Evolutionary conservation across 2,329 filamentous ascomycete genomes (phyloP).

Genomic region (Xylaria digitata): DNA sequence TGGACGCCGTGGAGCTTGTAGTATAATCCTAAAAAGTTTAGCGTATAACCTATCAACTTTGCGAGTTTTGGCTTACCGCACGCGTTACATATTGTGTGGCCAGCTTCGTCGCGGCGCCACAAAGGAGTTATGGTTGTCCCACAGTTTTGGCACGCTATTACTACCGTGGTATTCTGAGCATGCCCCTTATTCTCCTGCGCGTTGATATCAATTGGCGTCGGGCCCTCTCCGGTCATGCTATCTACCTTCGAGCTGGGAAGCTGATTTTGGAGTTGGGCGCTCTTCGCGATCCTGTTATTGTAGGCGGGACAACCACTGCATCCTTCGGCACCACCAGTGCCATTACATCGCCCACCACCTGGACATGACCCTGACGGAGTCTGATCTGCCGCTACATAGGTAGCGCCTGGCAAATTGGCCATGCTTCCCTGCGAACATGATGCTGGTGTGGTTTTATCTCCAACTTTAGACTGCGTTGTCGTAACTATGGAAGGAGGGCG

Average conservation of each 20-base stretch:
- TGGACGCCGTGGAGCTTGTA: conserved; percentile 96
- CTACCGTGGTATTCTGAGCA: conserved; percentile 67
- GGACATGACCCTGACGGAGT: conserved; percentile 88
- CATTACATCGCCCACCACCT: conserved; percentile 93
- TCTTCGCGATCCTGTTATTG: conserved; percentile 95
- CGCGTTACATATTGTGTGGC: conserved; percentile 98
- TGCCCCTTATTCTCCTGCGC: conserved; percentile 56
- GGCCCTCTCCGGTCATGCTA: conserved; percentile 48
- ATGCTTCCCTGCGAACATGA: conserved; percentile 55
- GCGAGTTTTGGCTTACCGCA: conserved; percentile 75
- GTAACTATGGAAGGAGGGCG: conserved; percentile 70
- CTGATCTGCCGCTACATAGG: conserved; percentile 81
- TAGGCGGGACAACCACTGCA: conserved; percentile 97
- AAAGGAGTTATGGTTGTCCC: conserved; percentile 95
- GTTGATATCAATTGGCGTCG: conserved; percentile 62
- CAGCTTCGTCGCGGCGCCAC: conserved; percentile 93
- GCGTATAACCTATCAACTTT: conserved; percentile 25
- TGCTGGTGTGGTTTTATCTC: conserved; percentile 55
- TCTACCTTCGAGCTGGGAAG: conserved; percentile 46
- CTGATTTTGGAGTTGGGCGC: conserved; percentile 72
- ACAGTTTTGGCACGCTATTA: conserved; percentile 97
- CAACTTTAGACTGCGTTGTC: conserved; percentile 56
- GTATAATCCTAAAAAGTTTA: conserved; percentile 76
- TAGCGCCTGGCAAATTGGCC: conserved; percentile 63
- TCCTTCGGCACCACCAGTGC: conserved; percentile 92